Evolutionary conservation across 164 flowering plant species (phyloP).

Genomic region (Houttuynia cordata): DNA sequence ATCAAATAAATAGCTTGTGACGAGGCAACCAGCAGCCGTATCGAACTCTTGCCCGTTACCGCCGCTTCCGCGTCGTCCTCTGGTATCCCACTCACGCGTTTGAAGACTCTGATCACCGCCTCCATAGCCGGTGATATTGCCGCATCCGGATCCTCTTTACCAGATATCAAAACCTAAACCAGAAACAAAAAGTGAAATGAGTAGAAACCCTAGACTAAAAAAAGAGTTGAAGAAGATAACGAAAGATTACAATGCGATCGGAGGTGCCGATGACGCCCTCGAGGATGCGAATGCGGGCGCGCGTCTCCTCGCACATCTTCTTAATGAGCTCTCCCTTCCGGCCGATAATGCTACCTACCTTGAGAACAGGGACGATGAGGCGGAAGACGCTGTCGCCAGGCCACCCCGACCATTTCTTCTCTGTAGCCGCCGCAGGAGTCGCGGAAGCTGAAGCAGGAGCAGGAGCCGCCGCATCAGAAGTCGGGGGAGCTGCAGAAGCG

Average conservation of each 20-base stretch:
- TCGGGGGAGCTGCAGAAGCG: neutral
- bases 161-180: constrained; percentile 66
- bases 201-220: neutral
- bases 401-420: constrained; percentile 84
- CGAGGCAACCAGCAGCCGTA: constrained; percentile 62
- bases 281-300: constrained; percentile 35
- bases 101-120: constrained; percentile 72
- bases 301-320: constrained; percentile 85
- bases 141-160: constrained; percentile 80
- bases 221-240: neutral
- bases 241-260: constrained; percentile 7
- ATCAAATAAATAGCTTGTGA: constrained; percentile 79
- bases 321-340: constrained; percentile 84
- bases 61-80: constrained; percentile 41
- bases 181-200: neutral
- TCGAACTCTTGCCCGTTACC: constrained; percentile 39
- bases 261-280: constrained; percentile 9
- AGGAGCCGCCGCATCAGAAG: neutral
- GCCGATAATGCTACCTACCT: constrained; percentile 91
- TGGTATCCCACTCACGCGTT: constrained; percentile 59
- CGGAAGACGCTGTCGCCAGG: constrained; percentile 82
- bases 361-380: constrained; percentile 63
- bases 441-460: neutral
- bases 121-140: constrained; percentile 84
- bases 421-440: constrained; percentile 1